Evolutionary conservation across 2,329 filamentous ascomycete genomes (phyloP).

Genomic region (Lasiodiplodia sp.): DNA sequence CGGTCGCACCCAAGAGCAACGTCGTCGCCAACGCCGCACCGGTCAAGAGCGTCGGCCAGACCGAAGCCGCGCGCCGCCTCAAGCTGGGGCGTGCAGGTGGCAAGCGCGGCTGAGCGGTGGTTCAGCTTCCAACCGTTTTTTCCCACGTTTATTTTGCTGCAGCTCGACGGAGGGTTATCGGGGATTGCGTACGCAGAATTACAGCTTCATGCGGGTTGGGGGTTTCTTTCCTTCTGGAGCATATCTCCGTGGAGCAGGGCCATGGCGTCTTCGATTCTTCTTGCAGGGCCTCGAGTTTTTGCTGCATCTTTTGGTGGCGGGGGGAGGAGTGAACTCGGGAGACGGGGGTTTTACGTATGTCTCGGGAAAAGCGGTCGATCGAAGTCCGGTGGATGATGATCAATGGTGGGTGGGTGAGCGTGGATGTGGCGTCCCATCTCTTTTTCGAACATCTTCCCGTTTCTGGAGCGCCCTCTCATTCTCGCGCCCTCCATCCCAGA

Average conservation of each 20-base stretch:
- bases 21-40: constrained; percentile 19
- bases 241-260: neutral
- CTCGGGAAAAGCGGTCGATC: neutral
- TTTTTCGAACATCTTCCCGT: neutral
- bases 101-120: constrained; percentile 4
- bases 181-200: neutral
- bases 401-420: neutral
- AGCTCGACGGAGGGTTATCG: neutral
- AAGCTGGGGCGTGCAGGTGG: constrained; percentile 28
- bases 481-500: neutral
- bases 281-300: neutral
- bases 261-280: neutral
- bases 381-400: neutral
- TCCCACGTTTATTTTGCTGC: neutral
- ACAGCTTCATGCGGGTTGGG: neutral
- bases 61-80: constrained; percentile 20
- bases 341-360: neutral
- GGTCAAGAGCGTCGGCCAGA: constrained; percentile 4
- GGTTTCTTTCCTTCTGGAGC: neutral
- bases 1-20: constrained; percentile 67
- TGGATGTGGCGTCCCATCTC: neutral
- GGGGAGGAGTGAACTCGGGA: neutral
- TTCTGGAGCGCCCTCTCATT: neutral
- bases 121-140: neutral
- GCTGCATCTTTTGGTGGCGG: neutral